Evolutionary conservation across 257 asterid species (phyloP), one percentile per base, ranked within the genome.

Genomic region (Henckelia pumila): DNA sequence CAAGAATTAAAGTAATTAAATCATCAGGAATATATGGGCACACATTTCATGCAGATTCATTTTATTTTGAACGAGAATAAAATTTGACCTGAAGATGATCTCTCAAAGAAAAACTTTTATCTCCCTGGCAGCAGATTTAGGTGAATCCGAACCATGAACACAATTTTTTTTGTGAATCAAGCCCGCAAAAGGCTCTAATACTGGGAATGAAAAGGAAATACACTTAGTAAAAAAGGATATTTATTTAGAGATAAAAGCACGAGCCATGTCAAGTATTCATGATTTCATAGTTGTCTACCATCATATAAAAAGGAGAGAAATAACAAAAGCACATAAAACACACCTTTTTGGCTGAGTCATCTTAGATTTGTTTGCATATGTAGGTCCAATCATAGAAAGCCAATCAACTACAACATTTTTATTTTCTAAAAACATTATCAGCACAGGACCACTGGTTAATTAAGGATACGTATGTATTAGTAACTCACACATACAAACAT

Each of bases 71-170:
- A 22, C 17, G 61, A 40, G 22, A 58, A 32, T n/a, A 24, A 50
- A 8, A 62, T 44, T 76, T 81, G 75, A 91, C 96, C 96, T 77
- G 91, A 67, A 68, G 79, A 65, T 37, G 85, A 61, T 61, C 71
- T 71, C 69, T 77, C 76, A 71, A 85, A 84, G 86, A 91, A 88
- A 74, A 86, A 83, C 0, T 80, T 75, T 82, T 81, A n/a, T 86
- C 81, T 88, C 97, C 79, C 87, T 83, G 56, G 80, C 75, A 26
- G 96, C 94, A 77, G 97, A 85, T 69, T 74, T 78, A 53, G 79
- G 86, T 40, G 95, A 91, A 81, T 91, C 96, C 19, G 96, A 91
- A 61, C 95, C 97, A 23, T 91, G 97, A 71, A 91, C 91, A 67
- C 97, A 91, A 78, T 91, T 70, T 80, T 78, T 71, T 78, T 71